phyloP scores from a whole-genome alignment of 352 stramenopile species.

The Pythium aristosporum region DNA sequence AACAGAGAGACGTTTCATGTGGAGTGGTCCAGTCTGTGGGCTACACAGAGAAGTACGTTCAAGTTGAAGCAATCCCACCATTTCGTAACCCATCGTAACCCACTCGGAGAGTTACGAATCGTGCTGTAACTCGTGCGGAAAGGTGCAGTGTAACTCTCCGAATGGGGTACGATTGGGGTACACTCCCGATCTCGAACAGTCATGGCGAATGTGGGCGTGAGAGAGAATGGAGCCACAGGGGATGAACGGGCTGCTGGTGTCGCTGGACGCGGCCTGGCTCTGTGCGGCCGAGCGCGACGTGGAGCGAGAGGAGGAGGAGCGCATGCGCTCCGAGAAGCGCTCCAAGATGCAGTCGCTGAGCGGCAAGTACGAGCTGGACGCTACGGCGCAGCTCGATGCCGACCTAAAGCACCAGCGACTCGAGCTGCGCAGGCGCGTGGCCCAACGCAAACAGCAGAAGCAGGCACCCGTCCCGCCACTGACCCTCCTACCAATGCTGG shows the following conservation, averaged over 20 bases:
- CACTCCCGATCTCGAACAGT: slow-evolving; percentile 22
- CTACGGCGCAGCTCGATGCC: slow-evolving; percentile 41
- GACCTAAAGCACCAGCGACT: slow-evolving; percentile 55
- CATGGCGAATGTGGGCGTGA: neutral
- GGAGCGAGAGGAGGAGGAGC: slow-evolving; percentile 50
- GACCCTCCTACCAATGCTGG: slow-evolving; percentile 11
- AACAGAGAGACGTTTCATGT: no score
- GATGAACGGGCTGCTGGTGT: slow-evolving; percentile 30
- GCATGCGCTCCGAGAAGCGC: slow-evolving; percentile 15
- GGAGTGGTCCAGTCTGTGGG: no score
- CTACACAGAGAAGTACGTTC: neutral
- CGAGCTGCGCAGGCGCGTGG: slow-evolving; percentile 20
- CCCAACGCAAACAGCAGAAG: slow-evolving; percentile 5
- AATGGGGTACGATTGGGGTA: neutral
- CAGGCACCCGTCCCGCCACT: neutral
- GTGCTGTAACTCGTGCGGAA: no score
- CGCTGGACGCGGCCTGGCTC: slow-evolving; percentile 57
- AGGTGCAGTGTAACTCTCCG: no score
- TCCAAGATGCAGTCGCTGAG: slow-evolving; percentile 25
- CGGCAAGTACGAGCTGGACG: slow-evolving; percentile 56
- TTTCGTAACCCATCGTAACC: no score
- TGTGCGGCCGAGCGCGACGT: slow-evolving; percentile 54
- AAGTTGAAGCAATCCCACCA: no score
- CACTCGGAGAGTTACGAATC: no score
- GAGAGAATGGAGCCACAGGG: slow-evolving; percentile 32